A percentile compares a stretch with the other conserved stretches of the same genome.
Evolutionary conservation across 2,329 filamentous ascomycete species (phyloP).

Genomic region (Albophoma yamanashiensis): DNA sequence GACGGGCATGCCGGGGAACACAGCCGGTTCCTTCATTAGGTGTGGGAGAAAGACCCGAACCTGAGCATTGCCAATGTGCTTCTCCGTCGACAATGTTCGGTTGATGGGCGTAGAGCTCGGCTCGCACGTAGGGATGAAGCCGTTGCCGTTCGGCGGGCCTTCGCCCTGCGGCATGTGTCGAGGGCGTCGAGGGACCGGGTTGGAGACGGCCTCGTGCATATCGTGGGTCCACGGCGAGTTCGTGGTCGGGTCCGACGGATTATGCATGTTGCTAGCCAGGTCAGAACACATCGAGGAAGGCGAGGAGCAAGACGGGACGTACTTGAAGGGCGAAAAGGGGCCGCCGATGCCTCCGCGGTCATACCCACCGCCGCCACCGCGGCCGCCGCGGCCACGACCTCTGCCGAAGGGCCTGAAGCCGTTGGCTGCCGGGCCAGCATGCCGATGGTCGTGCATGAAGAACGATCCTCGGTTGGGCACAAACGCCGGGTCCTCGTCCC

Average conservation of each 20-base stretch:
- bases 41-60: slow-evolving; percentile 71
- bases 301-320: slow-evolving; percentile 24
- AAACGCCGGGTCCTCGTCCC: slow-evolving; percentile 83
- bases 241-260: slow-evolving; percentile 49
- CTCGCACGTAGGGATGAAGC: slow-evolving; percentile 44
- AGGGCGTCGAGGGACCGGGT: slow-evolving; percentile 30
- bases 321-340: slow-evolving; percentile 52
- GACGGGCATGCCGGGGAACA: slow-evolving; percentile 66
- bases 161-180: slow-evolving; percentile 33
- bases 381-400: slow-evolving; percentile 51
- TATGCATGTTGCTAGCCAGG: slow-evolving; percentile 26
- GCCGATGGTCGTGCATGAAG: slow-evolving; percentile 92
- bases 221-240: slow-evolving; percentile 86
- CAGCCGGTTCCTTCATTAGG: slow-evolving; percentile 54
- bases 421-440: slow-evolving; percentile 65
- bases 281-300: slow-evolving; percentile 15
- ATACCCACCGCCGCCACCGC: slow-evolving; percentile 18
- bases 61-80: slow-evolving; percentile 72
- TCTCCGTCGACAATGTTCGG: slow-evolving; percentile 71
- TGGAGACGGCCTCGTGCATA: slow-evolving; percentile 66
- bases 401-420: slow-evolving; percentile 64
- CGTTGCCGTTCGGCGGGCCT: slow-evolving; percentile 43
- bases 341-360: slow-evolving; percentile 43
- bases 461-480: slow-evolving; percentile 91
- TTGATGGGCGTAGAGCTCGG: slow-evolving; percentile 58